phyloP scores from a whole-genome alignment of 2,329 filamentous ascomycete species.

The Epichloe sylvatica region DNA sequence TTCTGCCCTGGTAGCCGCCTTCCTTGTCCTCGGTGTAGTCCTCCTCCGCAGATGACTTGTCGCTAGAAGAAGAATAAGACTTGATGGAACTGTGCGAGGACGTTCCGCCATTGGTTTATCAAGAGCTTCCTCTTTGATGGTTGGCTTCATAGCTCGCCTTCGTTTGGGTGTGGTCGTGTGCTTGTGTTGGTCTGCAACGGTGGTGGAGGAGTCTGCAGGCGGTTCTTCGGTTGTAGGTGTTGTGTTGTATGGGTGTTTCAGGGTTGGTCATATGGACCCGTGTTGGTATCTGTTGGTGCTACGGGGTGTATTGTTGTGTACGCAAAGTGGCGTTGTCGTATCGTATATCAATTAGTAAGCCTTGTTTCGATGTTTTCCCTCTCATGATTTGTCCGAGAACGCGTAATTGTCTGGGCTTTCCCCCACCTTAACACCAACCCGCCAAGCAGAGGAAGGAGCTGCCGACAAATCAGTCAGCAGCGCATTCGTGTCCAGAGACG shows the following conservation, averaged over 20 bases:
- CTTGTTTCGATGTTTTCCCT: background rate
- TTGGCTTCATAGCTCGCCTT: background rate
- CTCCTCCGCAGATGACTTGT: background rate
- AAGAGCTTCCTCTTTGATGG: background rate
- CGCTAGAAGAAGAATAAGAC: background rate
- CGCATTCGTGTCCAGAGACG: too few relatives aligned
- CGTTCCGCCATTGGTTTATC: background rate
- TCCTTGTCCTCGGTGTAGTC: background rate
- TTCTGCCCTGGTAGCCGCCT: conserved; percentile 8
- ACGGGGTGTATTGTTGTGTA: too few relatives aligned
- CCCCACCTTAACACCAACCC: too few relatives aligned
- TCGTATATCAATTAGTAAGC: background rate
- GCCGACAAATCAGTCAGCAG: too few relatives aligned
- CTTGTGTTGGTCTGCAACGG: background rate
- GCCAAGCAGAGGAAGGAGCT: too few relatives aligned
- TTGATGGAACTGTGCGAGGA: background rate
- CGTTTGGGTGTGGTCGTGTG: background rate
- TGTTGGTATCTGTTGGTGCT: too few relatives aligned
- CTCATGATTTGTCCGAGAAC: background rate
- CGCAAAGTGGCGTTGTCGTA: background rate
- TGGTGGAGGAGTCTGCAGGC: background rate
- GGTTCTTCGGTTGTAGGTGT: background rate
- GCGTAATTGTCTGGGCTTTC: background rate
- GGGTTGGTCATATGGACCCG: background rate
- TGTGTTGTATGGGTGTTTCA: background rate